These are phyloP conservation scores for Stagonosporopsis chrysanthemi DNA, from an alignment of 2,329 filamentous ascomycete species.

Conservation along the genomic window DNA sequence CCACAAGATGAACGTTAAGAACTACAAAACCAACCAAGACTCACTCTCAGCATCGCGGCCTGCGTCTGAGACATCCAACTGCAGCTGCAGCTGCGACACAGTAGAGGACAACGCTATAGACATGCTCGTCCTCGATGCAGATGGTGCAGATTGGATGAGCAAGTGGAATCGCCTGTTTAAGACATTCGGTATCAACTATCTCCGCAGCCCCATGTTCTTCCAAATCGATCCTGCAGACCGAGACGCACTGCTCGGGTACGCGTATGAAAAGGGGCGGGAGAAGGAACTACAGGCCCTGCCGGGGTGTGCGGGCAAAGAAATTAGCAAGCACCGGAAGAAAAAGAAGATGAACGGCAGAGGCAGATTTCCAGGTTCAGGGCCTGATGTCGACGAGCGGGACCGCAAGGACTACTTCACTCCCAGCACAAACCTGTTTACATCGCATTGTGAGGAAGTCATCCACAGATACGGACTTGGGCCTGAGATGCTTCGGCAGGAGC, in stretches of 20 bases:
- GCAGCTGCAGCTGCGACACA: conserved; percentile 20
- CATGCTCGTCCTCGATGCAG: conserved; percentile 70
- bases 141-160: conserved; percentile 70
- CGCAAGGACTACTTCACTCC: conserved; percentile 58
- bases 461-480: conserved; percentile 58
- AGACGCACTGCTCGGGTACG: conserved; percentile 74
- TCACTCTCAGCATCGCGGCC: conserved; percentile 35
- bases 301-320: conserved; percentile 78
- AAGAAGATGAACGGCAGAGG: conserved; percentile 61
- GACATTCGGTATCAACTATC: conserved; percentile 72
- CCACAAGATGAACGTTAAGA: conserved; percentile 65
- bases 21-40: conserved; percentile 54
- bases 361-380: conserved; percentile 51
- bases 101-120: conserved; percentile 24
- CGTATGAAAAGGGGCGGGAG: conserved; percentile 67
- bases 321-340: conserved; percentile 78
- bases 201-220: conserved; percentile 84
- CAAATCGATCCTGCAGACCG: conserved; percentile 79
- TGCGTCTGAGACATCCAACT: conserved; percentile 31
- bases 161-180: conserved; percentile 75
- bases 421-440: conserved; percentile 50
- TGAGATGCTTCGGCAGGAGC: conserved; percentile 66
- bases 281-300: conserved; percentile 73
- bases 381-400: conserved; percentile 56
- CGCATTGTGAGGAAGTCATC: conserved; percentile 53